Base-by-base conservation (phyloP, 1,284 basidiomycete species). In the Rhodotorula mucilaginosa region DNA sequence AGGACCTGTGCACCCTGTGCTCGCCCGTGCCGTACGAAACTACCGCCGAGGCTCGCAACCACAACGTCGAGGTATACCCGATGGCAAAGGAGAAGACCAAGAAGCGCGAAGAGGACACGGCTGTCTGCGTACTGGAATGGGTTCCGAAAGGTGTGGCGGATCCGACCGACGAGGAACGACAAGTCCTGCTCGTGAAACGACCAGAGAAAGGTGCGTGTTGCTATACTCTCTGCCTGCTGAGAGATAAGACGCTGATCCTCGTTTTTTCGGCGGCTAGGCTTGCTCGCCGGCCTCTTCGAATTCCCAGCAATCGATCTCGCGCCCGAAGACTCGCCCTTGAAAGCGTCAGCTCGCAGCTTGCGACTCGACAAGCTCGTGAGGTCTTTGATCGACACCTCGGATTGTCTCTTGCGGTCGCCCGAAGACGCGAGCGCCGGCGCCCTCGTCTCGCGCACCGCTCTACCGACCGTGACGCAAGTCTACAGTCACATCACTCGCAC, bases 401-500 rank as follows among this genome's bases (percentile, higher is more conserved):
- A 44, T 29, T 47, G 19, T 6, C 18, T 46, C 46, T 47, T 47
- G 46, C 8, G 34, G 47, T 8, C 70, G 39, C 39, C 39, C 39
- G 39, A 44, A 44, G 39, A 44, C 83, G 87, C 77, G 64, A 66
- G 65, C 16, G 64, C 67, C 44, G 18, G 78, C 75, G 65, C n/a
- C 68, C 65, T 60, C 65, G 52, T 54, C 58, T 72, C 23, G 56
- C 67, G 51, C 68, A 65, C 57, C 63, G 51, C 51, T 46, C 69
- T 80, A 67, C 78, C 73, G 29, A 58, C 72, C 62, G 87, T 96
- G 48, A 76, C 88, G 2, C 94, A 97, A 79, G 84, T 93, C 65
- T 97, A 97, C 82, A 92, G 90, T 3, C 94, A 98, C 80, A 91
- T 97, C 79, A 87, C 86, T 78, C 92, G 96, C 83, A 93, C 90